Base-by-base conservation (phyloP, 805 yeast species). In the Yarrowia sp. region DNA sequence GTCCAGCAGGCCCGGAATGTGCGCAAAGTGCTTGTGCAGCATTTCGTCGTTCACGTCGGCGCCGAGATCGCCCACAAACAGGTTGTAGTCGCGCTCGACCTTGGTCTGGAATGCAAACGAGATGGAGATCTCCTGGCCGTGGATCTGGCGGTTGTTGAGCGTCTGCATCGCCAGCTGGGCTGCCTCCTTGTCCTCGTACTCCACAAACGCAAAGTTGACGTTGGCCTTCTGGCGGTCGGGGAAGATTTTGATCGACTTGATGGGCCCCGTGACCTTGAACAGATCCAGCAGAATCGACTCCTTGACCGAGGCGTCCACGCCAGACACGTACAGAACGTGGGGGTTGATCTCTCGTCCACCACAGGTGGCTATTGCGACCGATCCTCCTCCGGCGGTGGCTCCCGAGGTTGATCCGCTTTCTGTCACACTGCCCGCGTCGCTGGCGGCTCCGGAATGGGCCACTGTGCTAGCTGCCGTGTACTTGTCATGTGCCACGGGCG, bases 51-150 rank as follows among this genome's bases (percentile, higher is more conserved):
- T 87, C 43, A 92, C 88, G 73, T 92, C 96, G 9, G 89, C 82
- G 46, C 91, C 86, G 72, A 92, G 82, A 76, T 92, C 97, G 69
- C 97, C 97, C 39, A 92, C 91, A 76, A 92, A 92, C 63, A 92
- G 80, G 75, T 90, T 91, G 78, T 81, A 89, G 44, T 85, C 80
- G n/a, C 84, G 87, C 40, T 74, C 72, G 65, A 80, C 81, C 38
- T 82, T 80, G 70, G 84, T 82, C 79, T 90, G 95, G 79, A 82
- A 91, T 9, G 97, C 97, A 88, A 91, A 90, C 71, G 90, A 89
- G 74, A 91, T 84, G 70, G 83, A 85, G 68, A 92, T 82, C 55
- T 84, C 86, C 43, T 82, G 79, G 70, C 85, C 85, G 68, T 89
- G 75, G 38, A 82, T 76, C 1, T 74, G 70, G 60, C 83, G 78